Percentiles rank a stretch among this genome's conserved stretches.
Conservation (phyloP, 2,329 filamentous ascomycete genomes). For the Colletotrichum euphorbiae region DNA sequence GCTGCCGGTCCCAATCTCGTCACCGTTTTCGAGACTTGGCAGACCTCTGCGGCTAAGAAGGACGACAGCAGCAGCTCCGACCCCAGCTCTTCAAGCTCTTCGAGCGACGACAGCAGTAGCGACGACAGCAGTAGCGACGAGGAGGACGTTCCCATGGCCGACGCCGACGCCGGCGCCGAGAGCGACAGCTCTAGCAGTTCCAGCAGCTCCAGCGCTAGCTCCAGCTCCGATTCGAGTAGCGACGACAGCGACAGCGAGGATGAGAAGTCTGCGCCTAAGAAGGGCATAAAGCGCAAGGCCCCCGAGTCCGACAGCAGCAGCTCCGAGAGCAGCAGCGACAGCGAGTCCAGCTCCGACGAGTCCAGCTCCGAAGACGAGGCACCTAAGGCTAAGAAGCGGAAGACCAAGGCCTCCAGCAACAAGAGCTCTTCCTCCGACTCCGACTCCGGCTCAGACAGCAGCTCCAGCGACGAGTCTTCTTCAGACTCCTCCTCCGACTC, state of each 20-base stretch:
- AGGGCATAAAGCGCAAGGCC: conserved; percentile 56
- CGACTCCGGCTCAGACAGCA: conserved; percentile 48
- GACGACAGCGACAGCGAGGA: conserved; percentile 42
- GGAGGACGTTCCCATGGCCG: conserved; percentile 61
- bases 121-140: conserved; percentile 49
- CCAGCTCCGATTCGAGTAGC: conserved; percentile 46
- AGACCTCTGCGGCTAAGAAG: conserved; percentile 47
- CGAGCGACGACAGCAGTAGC: conserved; percentile 44
- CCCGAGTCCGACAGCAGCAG: conserved; percentile 43
- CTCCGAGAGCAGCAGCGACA: conserved; percentile 47
- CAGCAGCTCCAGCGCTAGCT: conserved; percentile 49
- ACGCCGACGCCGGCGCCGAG: conserved; percentile 53
- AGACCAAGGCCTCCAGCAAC: conserved; percentile 50
- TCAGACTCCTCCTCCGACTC: conserved; percentile 48
- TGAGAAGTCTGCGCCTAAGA: conserved; percentile 39
- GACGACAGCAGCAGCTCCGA: conserved; percentile 47
- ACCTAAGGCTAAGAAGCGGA: conserved; percentile 65
- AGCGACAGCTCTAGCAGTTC: conserved; percentile 51
- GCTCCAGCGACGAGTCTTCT: conserved; percentile 44
- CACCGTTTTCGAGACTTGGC: conserved; percentile 64
- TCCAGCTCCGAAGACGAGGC: conserved; percentile 60
- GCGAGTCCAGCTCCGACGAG: conserved; percentile 48
- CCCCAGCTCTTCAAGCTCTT: conserved; percentile 45
- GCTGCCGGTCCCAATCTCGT: conserved; percentile 53
- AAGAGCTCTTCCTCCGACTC: conserved; percentile 50